Evolutionary conservation across 2,329 filamentous ascomycete species (phyloP), one percentile per base, ranked within the genome.

Genomic region (Colletotrichum godetiae): DNA sequence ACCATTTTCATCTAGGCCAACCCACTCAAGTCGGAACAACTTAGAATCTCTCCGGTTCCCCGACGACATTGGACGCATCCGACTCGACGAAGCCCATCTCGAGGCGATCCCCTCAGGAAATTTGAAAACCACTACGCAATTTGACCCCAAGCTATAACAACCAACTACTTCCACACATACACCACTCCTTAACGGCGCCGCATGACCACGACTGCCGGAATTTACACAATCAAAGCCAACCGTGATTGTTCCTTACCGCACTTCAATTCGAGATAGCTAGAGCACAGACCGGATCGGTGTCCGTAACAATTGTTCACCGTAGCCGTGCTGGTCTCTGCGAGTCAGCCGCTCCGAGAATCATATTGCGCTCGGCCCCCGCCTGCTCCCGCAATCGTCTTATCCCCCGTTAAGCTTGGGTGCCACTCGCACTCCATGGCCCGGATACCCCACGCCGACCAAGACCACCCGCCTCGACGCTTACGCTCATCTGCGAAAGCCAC

Each of bases 391-490:
- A 37, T 13, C 57, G 29, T 46, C 13, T 24, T 57, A 29, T 33
- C 46, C n/a, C 46, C 62, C 56, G 24, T 60, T 35, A 22, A 55
- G 11, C 33, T 55, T 55, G 22, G 58, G 22, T n/a, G 49, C 37
- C 52, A 37, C 66, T 60, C 53, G 53, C 59, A 46, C 53, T 69
- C 55, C 67, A 73, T 73, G 70, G 70, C 66, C 33, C 65, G 59
- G 59, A 64, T 46, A 19, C 22, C 66, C 59, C 55, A 31, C 53
- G 27, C 24, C 15, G 24, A 58, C 58, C 52, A 42, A 62, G 13
- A 49, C 58, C 58, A 19, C 31, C 65, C 46, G 49, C 46, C 57
- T 33, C 75, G 76, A 76, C 75, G 69, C 76, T 72, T 75, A 12
- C 56, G 19, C 24, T 42, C 55, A 13, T 42, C 57, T 31, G 22